phyloP scores from a whole-genome alignment of 2,329 filamentous ascomycete species.

The Ophiosphaerella narmari region DNA sequence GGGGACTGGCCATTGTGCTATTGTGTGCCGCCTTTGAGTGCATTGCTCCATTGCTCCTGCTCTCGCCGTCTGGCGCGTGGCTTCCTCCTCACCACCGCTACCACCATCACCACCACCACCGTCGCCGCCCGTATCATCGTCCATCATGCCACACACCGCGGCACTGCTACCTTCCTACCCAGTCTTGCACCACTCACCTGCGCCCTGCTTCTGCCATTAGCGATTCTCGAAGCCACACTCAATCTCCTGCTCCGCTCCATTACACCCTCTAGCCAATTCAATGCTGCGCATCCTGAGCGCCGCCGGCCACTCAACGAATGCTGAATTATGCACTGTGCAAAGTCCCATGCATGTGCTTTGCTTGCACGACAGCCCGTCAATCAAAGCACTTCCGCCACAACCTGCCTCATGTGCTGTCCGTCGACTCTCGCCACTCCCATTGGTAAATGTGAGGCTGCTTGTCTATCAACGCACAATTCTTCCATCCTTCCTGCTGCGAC shows the following conservation, averaged over 20 bases:
- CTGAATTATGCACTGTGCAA: constrained; percentile 22
- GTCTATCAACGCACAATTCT: neutral
- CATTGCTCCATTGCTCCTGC: neutral
- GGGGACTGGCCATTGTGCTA: too few species aligned
- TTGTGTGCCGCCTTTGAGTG: neutral
- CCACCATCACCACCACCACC: too few species aligned
- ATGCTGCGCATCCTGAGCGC: constrained; percentile 16
- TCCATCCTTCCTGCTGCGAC: too few species aligned
- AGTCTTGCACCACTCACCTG: constrained; percentile 4
- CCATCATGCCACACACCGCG: constrained; percentile 10
- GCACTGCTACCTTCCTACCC: constrained; percentile 3
- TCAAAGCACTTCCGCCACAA: constrained; percentile 15
- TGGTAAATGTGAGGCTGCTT: neutral
- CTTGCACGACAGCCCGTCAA: constrained; percentile 38
- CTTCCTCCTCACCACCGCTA: neutral
- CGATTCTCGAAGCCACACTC: constrained; percentile 2
- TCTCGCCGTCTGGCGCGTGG: constrained; percentile 25
- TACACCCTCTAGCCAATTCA: constrained; percentile 17
- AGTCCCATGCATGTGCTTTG: constrained; percentile 18
- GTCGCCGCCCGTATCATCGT: too few species aligned
- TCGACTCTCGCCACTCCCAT: neutral
- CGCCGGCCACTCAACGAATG: constrained; percentile 12
- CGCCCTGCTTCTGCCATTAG: constrained; percentile 7
- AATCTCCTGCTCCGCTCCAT: constrained; percentile 1
- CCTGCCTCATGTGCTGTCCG: constrained; percentile 3